Conservation (phyloP, 176 grass and related monocot species). For the Phoenix dactylifera region DNA sequence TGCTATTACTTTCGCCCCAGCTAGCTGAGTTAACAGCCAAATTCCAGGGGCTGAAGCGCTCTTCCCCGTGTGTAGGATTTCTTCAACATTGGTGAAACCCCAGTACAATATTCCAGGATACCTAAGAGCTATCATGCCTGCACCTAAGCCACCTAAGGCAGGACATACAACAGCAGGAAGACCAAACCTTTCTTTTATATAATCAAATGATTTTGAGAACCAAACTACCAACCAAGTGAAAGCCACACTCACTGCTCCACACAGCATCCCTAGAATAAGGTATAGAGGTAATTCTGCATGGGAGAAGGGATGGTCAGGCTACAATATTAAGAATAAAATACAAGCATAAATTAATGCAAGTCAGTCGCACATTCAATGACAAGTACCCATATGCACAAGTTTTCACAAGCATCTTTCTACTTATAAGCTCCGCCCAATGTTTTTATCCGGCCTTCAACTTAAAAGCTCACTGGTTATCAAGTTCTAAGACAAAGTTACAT, state of each 20-base stretch:
- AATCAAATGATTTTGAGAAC: slow-evolving; percentile 88
- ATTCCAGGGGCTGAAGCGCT: slow-evolving; percentile 95
- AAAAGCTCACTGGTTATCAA: too few species aligned
- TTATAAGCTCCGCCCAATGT: too few species aligned
- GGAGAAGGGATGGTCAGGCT: not conserved
- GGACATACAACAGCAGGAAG: slow-evolving; percentile 94
- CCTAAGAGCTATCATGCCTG: slow-evolving; percentile 90
- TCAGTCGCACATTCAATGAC: too few species aligned
- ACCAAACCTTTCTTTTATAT: slow-evolving; percentile 66
- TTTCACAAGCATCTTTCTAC: too few species aligned
- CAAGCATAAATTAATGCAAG: too few species aligned
- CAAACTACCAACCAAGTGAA: slow-evolving; percentile 83
- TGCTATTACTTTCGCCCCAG: slow-evolving; percentile 83
- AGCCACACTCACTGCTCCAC: slow-evolving; percentile 78
- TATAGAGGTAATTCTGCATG: slow-evolving; percentile 85
- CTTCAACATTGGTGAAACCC: slow-evolving; percentile 98
- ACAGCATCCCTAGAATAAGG: slow-evolving; percentile 95
- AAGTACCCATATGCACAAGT: too few species aligned
- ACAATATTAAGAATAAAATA: too few species aligned
- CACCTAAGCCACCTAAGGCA: slow-evolving; percentile 88
- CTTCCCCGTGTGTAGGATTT: slow-evolving; percentile 94
- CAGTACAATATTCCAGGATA: slow-evolving; percentile 94
- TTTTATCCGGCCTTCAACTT: too few species aligned
- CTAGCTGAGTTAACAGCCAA: slow-evolving; percentile 91
- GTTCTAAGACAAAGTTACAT: too few species aligned